Conservation (phyloP, 345 rosid species). For the Erucastrum elatum region DNA sequence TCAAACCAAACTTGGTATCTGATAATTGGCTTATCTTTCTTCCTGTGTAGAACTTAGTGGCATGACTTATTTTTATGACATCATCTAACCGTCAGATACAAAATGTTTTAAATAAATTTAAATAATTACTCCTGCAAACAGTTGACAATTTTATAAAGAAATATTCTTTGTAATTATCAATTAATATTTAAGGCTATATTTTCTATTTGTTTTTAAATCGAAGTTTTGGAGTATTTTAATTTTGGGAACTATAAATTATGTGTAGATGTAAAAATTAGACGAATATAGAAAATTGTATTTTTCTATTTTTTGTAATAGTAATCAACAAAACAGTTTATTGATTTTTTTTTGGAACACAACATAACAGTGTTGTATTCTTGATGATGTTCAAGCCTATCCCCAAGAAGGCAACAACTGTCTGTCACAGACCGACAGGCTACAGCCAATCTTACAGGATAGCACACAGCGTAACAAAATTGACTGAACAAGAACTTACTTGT, state of each 20-base stretch:
- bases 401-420: background rate
- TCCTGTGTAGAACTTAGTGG: background rate
- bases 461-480: background rate
- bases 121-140: background rate
- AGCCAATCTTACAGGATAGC: background rate
- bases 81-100: background rate
- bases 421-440: background rate
- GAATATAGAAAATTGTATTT: background rate
- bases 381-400: background rate
- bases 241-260: background rate
- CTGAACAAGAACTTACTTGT: background rate
- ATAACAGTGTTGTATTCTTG: background rate
- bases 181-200: background rate
- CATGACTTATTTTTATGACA: background rate
- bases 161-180: background rate
- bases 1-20: background rate
- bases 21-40: conserved; percentile 10
- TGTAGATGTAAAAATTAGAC: background rate
- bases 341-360: background rate
- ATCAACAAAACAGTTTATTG: background rate
- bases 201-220: no score
- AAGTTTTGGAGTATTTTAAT: background rate
- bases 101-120: no score
- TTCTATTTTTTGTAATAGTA: background rate
- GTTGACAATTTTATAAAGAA: background rate